Evolutionary conservation across 192 early-diverging fungal genomes (phyloP).

Genomic region (Rhizophagus prolifer): DNA sequence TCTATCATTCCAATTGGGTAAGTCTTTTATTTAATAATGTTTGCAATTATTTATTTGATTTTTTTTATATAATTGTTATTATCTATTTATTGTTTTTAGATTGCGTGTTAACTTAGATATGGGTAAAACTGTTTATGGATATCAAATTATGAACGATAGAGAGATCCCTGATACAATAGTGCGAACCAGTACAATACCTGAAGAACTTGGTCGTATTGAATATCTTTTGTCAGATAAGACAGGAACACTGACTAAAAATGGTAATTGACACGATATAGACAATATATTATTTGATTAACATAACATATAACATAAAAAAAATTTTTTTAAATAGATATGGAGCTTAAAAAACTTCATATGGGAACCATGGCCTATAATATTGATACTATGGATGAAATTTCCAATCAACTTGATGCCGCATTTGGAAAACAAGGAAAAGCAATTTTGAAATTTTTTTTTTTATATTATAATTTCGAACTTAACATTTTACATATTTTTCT

Average conservation of each 20-base stretch:
- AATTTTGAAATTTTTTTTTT: neutral
- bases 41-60: neutral
- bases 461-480: neutral
- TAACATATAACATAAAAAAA: no score
- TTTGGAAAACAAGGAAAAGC: constrained; percentile 39
- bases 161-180: constrained; percentile 87
- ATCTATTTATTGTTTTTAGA: constrained; percentile 32
- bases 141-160: constrained; percentile 83
- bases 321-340: constrained; percentile 74
- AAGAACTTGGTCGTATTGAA: constrained; percentile 92
- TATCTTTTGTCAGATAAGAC: constrained; percentile 95
- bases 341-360: constrained; percentile 90
- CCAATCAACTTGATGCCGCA: constrained; percentile 60
- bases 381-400: constrained; percentile 90
- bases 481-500: neutral
- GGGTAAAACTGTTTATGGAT: constrained; percentile 92
- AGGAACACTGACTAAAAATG: constrained; percentile 92
- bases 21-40: neutral
- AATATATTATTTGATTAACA: neutral
- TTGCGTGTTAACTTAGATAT: constrained; percentile 94
- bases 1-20: constrained; percentile 93
- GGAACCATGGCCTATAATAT: constrained; percentile 90
- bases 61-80: constrained; percentile 15
- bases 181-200: constrained; percentile 91
- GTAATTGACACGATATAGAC: constrained; percentile 38